phyloP scores from a whole-genome alignment of 1,139 yeast species.

The Pichia sp. region DNA sequence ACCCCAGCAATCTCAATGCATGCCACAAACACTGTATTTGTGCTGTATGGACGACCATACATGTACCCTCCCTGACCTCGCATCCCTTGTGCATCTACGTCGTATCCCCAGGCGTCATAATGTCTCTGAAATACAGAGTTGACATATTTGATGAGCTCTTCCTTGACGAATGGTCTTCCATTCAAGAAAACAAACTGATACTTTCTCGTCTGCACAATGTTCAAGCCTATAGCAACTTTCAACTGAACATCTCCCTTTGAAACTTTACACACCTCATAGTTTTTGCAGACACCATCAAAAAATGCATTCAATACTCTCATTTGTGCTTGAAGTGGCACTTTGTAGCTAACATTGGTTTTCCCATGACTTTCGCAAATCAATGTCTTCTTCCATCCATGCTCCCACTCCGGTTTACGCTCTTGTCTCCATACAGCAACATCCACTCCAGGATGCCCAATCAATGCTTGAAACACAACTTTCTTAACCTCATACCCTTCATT shows the following conservation, averaged over 20 bases:
- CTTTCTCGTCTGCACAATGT: conserved; percentile 28
- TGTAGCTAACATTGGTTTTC: conserved; percentile 6
- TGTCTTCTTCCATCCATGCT: neutral
- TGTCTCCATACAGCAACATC: conserved; percentile 22
- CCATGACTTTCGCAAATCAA: neutral
- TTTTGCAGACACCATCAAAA: conserved; percentile 15
- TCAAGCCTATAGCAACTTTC: conserved; percentile 29
- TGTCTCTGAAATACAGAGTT: conserved; percentile 18
- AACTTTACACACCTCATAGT: conserved; percentile 19
- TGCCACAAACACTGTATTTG: conserved; percentile 35
- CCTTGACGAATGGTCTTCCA: conserved; percentile 28
- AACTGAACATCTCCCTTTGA: conserved; percentile 15
- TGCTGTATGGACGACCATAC: conserved; percentile 27
- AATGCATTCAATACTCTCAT: conserved; percentile 17
- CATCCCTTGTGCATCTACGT: conserved; percentile 23
- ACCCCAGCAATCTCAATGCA: conserved; percentile 30
- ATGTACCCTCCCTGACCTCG: conserved; percentile 7
- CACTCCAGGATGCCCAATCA: conserved; percentile 28
- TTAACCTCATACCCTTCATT: conserved; percentile 31
- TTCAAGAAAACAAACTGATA: conserved; percentile 45
- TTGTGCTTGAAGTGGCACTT: conserved; percentile 7
- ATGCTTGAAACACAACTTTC: conserved; percentile 29
- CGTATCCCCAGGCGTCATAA: conserved; percentile 12
- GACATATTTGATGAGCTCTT: conserved; percentile 25
- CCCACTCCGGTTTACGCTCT: conserved; percentile 55